Conservation (phyloP, 345 rosid species). For the Gossypium australe region DNA sequence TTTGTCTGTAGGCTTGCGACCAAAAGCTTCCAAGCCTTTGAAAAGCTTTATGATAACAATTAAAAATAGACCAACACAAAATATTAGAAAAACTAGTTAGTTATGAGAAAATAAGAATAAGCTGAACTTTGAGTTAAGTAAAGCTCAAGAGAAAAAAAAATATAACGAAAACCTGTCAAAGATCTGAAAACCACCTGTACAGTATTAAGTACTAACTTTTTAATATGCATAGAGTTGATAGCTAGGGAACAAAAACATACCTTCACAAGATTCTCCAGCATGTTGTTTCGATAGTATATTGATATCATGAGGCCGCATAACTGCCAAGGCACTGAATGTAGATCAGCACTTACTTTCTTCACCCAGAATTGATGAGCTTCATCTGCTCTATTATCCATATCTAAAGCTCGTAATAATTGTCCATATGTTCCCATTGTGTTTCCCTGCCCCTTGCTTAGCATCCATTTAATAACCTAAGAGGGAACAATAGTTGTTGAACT, state of each 20-base stretch:
- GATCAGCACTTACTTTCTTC: constrained; percentile 65
- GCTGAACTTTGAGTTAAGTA: background rate
- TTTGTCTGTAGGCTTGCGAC: constrained; percentile 73
- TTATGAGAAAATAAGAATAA: background rate
- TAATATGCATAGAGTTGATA: background rate
- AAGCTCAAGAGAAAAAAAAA: background rate
- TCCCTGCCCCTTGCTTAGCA: constrained; percentile 97
- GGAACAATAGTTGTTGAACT: background rate
- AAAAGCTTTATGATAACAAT: constrained; percentile 21
- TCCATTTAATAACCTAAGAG: constrained; percentile 88
- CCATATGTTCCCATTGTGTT: constrained; percentile 73
- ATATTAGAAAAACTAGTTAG: background rate
- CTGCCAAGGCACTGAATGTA: constrained; percentile 92
- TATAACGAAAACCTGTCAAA: background rate
- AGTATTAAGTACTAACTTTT: background rate
- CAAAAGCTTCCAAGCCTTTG: constrained; percentile 59
- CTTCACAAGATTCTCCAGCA: constrained; percentile 71
- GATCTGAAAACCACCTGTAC: background rate
- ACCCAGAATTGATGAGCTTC: constrained; percentile 86
- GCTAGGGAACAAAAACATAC: constrained; percentile 25
- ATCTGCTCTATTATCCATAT: constrained; percentile 81
- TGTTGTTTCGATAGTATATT: constrained; percentile 75
- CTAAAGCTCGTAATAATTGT: constrained; percentile 74
- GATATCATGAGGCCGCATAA: constrained; percentile 68
- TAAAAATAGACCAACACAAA: background rate